These are phyloP conservation scores for Rhodotorula sp. DNA, from an alignment of 1,284 basidiomycete genomes.

Conservation along the genomic window DNA sequence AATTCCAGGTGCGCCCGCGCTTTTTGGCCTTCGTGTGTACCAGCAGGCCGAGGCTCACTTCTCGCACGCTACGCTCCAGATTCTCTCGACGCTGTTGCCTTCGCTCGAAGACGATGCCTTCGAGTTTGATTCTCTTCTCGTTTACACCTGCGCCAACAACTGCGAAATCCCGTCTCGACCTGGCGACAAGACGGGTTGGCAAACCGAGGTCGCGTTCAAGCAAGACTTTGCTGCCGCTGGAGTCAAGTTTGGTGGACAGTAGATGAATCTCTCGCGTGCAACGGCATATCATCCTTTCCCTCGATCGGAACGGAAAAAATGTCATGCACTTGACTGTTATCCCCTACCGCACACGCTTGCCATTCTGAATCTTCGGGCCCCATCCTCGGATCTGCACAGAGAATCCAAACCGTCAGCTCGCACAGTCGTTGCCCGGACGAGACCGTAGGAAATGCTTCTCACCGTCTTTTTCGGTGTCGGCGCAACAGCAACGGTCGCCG, in stretches of 20 bases:
- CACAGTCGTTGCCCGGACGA: neutral
- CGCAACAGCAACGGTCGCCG: conserved; percentile 15
- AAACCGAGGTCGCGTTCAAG: conserved; percentile 26
- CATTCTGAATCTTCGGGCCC: conserved; percentile 34
- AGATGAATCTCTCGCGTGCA: neutral
- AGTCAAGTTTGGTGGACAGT: conserved; percentile 24
- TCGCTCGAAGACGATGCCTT: conserved; percentile 29
- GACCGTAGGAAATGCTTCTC: neutral
- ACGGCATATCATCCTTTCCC: neutral
- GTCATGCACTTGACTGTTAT: neutral
- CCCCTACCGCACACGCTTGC: conserved; percentile 26
- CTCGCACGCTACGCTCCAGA: conserved; percentile 1
- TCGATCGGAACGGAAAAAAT: too few species aligned
- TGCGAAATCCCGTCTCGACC: conserved; percentile 26
- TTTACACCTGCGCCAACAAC: conserved; percentile 35
- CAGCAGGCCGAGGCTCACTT: fast-evolving
- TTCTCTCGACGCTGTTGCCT: conserved; percentile 34
- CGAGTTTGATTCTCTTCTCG: conserved; percentile 37
- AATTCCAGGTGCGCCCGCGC: conserved; percentile 33
- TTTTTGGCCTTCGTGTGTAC: neutral
- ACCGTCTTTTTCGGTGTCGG: conserved; percentile 25
- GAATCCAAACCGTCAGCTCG: neutral
- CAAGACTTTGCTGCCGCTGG: conserved; percentile 33
- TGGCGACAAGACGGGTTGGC: conserved; percentile 28
- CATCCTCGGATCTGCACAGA: conserved; percentile 24